These are phyloP conservation scores for Mercurialis annua DNA, from an alignment of 345 rosid species.

Conservation along the genomic window DNA sequence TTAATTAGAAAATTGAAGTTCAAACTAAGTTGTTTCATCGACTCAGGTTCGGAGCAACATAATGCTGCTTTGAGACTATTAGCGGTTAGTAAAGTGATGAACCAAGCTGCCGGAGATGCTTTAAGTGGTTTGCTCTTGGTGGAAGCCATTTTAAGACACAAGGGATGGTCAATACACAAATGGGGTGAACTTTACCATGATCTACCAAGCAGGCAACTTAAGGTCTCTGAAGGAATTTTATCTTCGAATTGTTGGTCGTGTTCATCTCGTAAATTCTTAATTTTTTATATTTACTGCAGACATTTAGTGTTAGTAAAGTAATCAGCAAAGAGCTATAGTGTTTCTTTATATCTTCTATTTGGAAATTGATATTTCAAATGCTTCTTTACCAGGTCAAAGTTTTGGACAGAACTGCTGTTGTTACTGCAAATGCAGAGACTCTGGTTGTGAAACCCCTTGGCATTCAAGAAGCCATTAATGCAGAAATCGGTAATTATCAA, in stretches of 20 bases:
- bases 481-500: constrained; percentile 52
- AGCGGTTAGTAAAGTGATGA: constrained; percentile 75
- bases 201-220: constrained; percentile 86
- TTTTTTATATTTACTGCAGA: not conserved
- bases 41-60: constrained; percentile 64
- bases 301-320: not conserved
- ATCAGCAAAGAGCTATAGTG: not conserved
- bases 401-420: constrained; percentile 74
- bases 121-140: constrained; percentile 83
- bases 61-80: constrained; percentile 72
- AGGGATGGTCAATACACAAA: constrained; percentile 73
- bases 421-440: constrained; percentile 74
- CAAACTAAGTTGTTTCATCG: constrained; percentile 6
- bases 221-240: constrained; percentile 42
- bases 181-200: constrained; percentile 85
- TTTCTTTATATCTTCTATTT: not conserved
- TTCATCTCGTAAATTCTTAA: not conserved
- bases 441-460: constrained; percentile 70
- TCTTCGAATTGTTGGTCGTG: not conserved
- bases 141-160: constrained; percentile 71
- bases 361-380: constrained; percentile 6
- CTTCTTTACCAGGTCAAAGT: constrained; percentile 61
- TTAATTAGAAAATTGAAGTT: not conserved
- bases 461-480: constrained; percentile 77
- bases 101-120: constrained; percentile 98